Conservation (phyloP, 2,329 filamentous ascomycete genomes). For the Ophiosphaerella herpotricha region DNA sequence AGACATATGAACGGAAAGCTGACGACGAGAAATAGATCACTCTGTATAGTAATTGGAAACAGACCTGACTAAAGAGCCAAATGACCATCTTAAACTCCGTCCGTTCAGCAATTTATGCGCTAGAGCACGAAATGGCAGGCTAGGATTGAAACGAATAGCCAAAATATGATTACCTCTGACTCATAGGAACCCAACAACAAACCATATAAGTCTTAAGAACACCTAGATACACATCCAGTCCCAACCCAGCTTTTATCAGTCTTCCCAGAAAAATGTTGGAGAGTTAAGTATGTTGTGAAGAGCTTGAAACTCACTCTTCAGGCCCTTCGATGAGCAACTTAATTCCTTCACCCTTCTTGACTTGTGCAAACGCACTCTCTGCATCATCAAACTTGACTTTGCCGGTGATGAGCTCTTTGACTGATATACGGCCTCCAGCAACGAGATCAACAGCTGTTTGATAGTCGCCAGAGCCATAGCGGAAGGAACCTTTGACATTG, state of each 20-base stretch:
- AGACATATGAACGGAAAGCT: too few relatives aligned
- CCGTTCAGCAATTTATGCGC: too few relatives aligned
- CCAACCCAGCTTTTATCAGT: too few relatives aligned
- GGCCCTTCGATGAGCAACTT: conserved; percentile 61
- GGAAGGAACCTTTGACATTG: conserved; percentile 83
- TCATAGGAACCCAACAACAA: not conserved
- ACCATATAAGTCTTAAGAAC: not conserved
- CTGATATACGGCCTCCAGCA: conserved; percentile 68
- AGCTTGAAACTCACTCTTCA: conserved; percentile 19
- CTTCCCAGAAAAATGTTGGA: not conserved
- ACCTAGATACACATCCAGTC: too few relatives aligned
- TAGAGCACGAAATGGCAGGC: too few relatives aligned
- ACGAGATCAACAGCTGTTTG: conserved; percentile 80
- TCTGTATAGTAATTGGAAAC: too few relatives aligned
- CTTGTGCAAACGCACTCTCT: conserved; percentile 83
- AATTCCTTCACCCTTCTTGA: conserved; percentile 81
- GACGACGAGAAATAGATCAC: too few relatives aligned
- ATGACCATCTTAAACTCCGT: too few relatives aligned
- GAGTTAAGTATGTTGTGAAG: not conserved
- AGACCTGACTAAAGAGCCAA: too few relatives aligned
- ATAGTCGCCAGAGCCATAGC: conserved; percentile 89
- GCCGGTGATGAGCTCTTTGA: conserved; percentile 79
- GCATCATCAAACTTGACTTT: conserved; percentile 80
- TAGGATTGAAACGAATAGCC: not conserved
- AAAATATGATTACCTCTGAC: too few relatives aligned